These are phyloP conservation scores for Orbilia brochopaga DNA, from an alignment of 2,329 filamentous ascomycete species.

Conservation along the genomic window DNA sequence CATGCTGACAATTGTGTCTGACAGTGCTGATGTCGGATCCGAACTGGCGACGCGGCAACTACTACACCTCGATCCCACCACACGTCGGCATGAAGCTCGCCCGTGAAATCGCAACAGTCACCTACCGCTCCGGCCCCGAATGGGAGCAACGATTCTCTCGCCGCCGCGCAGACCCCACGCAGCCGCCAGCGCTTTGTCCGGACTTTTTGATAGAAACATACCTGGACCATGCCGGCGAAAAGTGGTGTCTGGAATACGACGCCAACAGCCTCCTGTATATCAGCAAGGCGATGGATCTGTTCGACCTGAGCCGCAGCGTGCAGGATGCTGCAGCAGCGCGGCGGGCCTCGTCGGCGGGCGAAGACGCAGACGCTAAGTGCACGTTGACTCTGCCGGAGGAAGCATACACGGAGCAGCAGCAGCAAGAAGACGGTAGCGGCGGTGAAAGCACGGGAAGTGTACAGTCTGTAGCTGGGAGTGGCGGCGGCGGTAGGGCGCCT, in stretches of 20 bases:
- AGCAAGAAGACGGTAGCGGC: constrained; percentile 59
- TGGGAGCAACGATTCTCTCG: constrained; percentile 96
- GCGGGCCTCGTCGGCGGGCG: constrained; percentile 57
- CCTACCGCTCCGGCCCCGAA: constrained; percentile 93
- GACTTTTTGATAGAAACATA: constrained; percentile 99
- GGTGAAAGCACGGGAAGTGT: constrained; percentile 4
- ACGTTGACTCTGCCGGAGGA: constrained; percentile 79
- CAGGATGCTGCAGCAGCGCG: constrained; percentile 67
- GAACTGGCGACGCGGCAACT: constrained; percentile 94
- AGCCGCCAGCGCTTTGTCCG: constrained; percentile 89
- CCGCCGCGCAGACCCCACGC: constrained; percentile 80
- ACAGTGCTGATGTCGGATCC: constrained; percentile 97
- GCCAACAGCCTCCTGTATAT: constrained; percentile 95
- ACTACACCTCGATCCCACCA: constrained; percentile 85
- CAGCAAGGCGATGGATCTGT: constrained; percentile 98
- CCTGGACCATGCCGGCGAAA: constrained; percentile 95
- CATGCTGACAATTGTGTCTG: neutral
- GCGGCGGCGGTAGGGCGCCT: constrained; percentile 58
- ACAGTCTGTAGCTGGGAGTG: constrained; percentile 57
- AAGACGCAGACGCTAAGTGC: constrained; percentile 62
- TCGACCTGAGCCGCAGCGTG: constrained; percentile 79
- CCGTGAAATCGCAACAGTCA: constrained; percentile 95
- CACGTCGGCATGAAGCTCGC: constrained; percentile 98
- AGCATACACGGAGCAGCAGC: constrained; percentile 77
- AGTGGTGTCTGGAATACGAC: constrained; percentile 96